Conservation (phyloP, 768 basidiomycete species). For the Pholiota conissans region DNA sequence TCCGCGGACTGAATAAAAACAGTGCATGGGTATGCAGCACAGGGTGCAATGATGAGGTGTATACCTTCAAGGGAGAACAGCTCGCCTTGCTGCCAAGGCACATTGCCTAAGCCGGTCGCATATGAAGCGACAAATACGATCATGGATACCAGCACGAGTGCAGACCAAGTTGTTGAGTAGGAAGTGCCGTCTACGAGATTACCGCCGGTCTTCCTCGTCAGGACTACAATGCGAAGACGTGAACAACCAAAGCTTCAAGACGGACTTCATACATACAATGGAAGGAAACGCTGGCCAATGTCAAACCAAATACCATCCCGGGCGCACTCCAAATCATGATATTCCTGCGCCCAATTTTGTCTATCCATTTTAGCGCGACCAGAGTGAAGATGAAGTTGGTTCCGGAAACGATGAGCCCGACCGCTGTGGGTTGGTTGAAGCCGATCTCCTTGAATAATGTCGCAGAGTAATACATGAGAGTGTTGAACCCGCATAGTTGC, state of each 20-base stretch:
- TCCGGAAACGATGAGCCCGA: conserved; percentile 75
- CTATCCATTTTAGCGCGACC: conserved; percentile 73
- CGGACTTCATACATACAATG: conserved; percentile 46
- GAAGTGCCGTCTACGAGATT: conserved; percentile 56
- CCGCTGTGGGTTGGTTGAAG: conserved; percentile 80
- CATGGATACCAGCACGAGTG: conserved; percentile 76
- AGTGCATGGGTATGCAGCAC: not conserved
- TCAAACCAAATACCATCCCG: conserved; percentile 69
- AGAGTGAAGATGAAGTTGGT: conserved; percentile 82
- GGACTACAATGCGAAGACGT: conserved; percentile 32
- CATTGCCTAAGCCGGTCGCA: conserved; percentile 75
- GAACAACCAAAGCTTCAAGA: not conserved
- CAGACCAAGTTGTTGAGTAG: conserved; percentile 64
- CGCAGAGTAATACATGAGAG: conserved; percentile 73
- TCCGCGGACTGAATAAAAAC: conserved; percentile 55
- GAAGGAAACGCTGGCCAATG: conserved; percentile 65
- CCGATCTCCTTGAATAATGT: conserved; percentile 81
- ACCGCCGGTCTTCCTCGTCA: conserved; percentile 63
- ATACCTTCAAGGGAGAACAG: conserved; percentile 74
- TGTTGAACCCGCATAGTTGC: conserved; percentile 85
- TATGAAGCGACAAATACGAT: conserved; percentile 82
- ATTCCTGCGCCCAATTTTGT: conserved; percentile 64
- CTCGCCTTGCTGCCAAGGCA: conserved; percentile 89
- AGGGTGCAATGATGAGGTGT: conserved; percentile 7
- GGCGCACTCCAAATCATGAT: conserved; percentile 74